Base-by-base conservation (phyloP, 78 protist genomes). In the Salpingoeca rosetta region DNA sequence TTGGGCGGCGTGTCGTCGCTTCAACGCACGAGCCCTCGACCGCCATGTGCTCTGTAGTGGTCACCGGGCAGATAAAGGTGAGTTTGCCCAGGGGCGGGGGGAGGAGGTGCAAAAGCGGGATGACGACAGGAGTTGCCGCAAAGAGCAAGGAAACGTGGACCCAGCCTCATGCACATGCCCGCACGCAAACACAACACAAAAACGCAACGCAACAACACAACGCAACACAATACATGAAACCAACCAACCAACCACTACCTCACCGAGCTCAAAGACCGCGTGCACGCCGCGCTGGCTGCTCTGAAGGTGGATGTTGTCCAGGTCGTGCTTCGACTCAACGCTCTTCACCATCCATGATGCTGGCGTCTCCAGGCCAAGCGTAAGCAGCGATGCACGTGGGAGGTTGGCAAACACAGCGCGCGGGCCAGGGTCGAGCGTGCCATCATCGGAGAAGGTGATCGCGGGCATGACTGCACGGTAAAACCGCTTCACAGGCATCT, bases 301-400 rank as follows among this genome's bases (percentile, higher is more conserved):
- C 25, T 25, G 37, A 28, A 87, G 87, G 39, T 38, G 72, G 73
- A 91, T 35, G 86, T 91, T 91, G 89, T 91, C 94, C 84, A 91
- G 74, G 57, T 91, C 94, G 80, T 83, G 57, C 31, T 31, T 22
- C 1, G 90, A 81, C 36, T 31, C 75, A 35, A 1, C 24, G 28
- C 42, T 0, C 72, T 44, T 39, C 27, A 87, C 41, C 56, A 91
- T 38, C 92, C 92, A 90, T 41, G 88, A 28, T 72, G 86, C 89
- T 36, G 88, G 88, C 38, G 83, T 84, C 35, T 75, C 88, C 37
- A 86, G 28, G 75, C 57, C 72, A 1, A 86, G 72, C 38, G 89
- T 86, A 35, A 75, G 78, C 36, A 76, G 27, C 36, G 38, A 12
- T 28, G 26, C 44, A 2, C 57, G 38, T 1, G 44, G 43, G 7